Evolutionary conservation across 2,329 filamentous ascomycete species (phyloP).

Genomic region (Ramularia endophylla): DNA sequence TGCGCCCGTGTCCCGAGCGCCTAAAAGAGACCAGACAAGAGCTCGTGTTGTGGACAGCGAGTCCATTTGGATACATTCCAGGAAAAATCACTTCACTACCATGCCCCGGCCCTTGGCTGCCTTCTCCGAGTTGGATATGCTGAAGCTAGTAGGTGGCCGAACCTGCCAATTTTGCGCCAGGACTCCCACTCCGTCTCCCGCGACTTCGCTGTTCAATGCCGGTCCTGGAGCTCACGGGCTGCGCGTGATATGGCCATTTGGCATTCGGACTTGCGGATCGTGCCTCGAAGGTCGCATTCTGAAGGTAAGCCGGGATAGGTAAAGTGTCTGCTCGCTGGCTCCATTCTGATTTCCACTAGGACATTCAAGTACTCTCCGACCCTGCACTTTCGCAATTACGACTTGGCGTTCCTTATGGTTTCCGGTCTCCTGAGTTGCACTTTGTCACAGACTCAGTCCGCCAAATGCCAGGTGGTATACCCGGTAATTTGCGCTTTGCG

Average conservation of each 20-base stretch:
- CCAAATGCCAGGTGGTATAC: slow-evolving; percentile 45
- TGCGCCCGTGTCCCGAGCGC: slow-evolving; percentile 7
- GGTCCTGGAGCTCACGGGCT: slow-evolving; percentile 59
- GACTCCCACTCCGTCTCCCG: slow-evolving; percentile 23
- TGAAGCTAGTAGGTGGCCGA: slow-evolving; percentile 58
- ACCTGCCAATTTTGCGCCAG: slow-evolving; percentile 64
- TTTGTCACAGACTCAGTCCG: slow-evolving; percentile 54
- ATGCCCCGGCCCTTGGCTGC: slow-evolving; percentile 63
- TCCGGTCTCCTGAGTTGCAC: slow-evolving; percentile 54
- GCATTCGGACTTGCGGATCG: slow-evolving; percentile 56
- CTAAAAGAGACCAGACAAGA: slow-evolving; percentile 13
- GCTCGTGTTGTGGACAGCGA: slow-evolving; percentile 50
- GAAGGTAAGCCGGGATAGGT: slow-evolving; percentile 51
- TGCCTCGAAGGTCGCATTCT: slow-evolving; percentile 58
- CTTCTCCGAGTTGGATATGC: slow-evolving; percentile 69
- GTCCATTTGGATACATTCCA: slow-evolving; percentile 64
- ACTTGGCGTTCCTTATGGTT: slow-evolving; percentile 61
- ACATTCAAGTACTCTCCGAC: slow-evolving; percentile 59
- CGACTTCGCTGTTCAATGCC: slow-evolving; percentile 46
- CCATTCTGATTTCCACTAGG: slow-evolving; percentile 43
- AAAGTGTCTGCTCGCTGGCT: background rate
- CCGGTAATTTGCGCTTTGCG: slow-evolving; percentile 46
- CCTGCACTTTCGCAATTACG: slow-evolving; percentile 57
- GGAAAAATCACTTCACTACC: slow-evolving; percentile 57
- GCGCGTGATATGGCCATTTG: slow-evolving; percentile 66